Percentiles rank a stretch among this genome's conserved stretches.
Conservation (phyloP, 2,329 filamentous ascomycete genomes). For the Graphiopsis chlorocephala region DNA sequence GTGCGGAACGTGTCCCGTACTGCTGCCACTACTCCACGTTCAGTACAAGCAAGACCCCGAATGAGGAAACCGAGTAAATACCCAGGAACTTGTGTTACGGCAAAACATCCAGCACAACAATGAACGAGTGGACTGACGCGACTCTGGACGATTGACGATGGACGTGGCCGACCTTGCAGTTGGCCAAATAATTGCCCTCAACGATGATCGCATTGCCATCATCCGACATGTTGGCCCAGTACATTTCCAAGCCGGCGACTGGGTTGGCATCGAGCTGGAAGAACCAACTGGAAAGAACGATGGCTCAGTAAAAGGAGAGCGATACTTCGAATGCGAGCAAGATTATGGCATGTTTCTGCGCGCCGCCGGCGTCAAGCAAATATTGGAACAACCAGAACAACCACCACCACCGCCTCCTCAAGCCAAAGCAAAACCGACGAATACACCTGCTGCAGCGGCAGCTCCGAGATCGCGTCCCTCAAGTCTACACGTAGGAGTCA, state of each 20-base stretch:
- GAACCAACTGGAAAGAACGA: conserved; percentile 87
- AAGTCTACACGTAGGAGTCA: conserved; percentile 35
- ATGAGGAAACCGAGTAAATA: conserved; percentile 5
- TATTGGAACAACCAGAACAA: conserved; percentile 32
- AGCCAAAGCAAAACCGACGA: conserved; percentile 1
- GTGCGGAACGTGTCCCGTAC: neutral
- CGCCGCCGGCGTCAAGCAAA: conserved; percentile 62
- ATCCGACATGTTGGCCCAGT: conserved; percentile 81
- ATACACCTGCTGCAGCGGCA: conserved; percentile 26
- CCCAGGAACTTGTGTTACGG: neutral
- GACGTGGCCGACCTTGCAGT: conserved; percentile 35
- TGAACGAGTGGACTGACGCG: neutral
- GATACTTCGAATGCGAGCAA: conserved; percentile 78
- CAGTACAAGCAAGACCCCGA: neutral
- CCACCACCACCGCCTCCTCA: conserved; percentile 14
- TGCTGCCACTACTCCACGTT: neutral
- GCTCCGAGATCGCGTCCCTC: conserved; percentile 41
- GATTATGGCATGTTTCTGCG: conserved; percentile 83
- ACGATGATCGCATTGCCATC: conserved; percentile 70
- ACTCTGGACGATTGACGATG: conserved; percentile 24
- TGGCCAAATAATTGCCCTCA: conserved; percentile 76
- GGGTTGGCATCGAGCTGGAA: conserved; percentile 86
- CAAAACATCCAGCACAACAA: neutral
- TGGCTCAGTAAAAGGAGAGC: conserved; percentile 79
- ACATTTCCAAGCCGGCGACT: conserved; percentile 75